phyloP scores from a whole-genome alignment of 306 rosid genomes.

The Herpetospermum pedunculosum region DNA sequence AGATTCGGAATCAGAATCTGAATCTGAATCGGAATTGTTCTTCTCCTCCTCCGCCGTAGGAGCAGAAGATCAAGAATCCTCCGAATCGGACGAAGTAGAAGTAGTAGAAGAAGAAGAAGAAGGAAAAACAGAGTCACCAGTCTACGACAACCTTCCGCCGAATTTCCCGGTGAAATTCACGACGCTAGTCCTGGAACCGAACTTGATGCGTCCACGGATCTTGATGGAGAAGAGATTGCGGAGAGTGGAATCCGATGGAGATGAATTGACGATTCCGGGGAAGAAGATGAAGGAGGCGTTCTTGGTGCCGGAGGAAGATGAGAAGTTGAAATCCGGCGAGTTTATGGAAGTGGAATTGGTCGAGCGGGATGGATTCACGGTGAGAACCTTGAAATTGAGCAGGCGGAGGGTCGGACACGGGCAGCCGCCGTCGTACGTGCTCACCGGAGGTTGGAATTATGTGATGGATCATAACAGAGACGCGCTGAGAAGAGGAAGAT shows the following conservation, averaged over 20 bases:
- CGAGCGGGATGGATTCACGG: not conserved
- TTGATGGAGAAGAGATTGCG: not conserved
- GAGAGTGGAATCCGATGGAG: not conserved
- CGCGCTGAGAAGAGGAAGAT: not conserved
- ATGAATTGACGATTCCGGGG: not conserved
- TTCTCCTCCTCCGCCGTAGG: not conserved
- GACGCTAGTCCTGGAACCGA: not conserved
- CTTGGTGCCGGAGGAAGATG: not conserved
- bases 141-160: not conserved
- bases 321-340: not conserved
- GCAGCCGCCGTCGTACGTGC: not conserved
- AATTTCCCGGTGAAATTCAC: not conserved
- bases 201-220: not conserved
- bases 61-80: not conserved
- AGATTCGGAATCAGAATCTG: too few species aligned
- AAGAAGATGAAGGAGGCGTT: not conserved
- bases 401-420: not conserved
- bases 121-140: not conserved
- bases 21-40: too few species aligned
- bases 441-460: not conserved
- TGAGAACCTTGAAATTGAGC: not conserved
- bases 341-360: not conserved
- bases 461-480: not conserved
- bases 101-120: too few species aligned
- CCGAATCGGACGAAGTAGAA: not conserved